Evolutionary conservation across 306 rosid species (phyloP).

Genomic region (Medicago arabica): DNA sequence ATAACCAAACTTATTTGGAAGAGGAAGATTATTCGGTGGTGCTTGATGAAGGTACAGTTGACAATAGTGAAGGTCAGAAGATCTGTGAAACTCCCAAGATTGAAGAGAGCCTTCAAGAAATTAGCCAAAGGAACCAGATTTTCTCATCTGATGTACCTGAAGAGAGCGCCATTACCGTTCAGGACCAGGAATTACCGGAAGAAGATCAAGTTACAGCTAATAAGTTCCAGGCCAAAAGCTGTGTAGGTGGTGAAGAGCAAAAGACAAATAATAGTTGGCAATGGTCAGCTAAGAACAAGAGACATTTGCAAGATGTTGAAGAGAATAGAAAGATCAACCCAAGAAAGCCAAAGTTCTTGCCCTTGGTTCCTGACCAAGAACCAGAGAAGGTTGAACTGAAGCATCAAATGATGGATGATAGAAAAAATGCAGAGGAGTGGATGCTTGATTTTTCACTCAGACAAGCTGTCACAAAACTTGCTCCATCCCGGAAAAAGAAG

Average conservation of each 20-base stretch:
- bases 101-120: slow-evolving; percentile 36
- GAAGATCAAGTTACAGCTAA: slow-evolving; percentile 32
- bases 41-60: slow-evolving; percentile 34
- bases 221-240: slow-evolving; percentile 15
- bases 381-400: slow-evolving; percentile 69
- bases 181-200: slow-evolving; percentile 34
- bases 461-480: slow-evolving; percentile 69
- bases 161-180: slow-evolving; percentile 29
- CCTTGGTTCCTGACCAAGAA: slow-evolving; percentile 60
- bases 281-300: slow-evolving; percentile 50
- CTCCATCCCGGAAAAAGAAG: slow-evolving; percentile 77
- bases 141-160: slow-evolving; percentile 11
- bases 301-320: slow-evolving; percentile 50
- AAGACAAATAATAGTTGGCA: slow-evolving; percentile 44
- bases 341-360: slow-evolving; percentile 67
- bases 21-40: slow-evolving; percentile 43
- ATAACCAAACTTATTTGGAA: slow-evolving; percentile 48
- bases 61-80: slow-evolving; percentile 32
- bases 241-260: slow-evolving; percentile 38
- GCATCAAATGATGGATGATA: slow-evolving; percentile 74
- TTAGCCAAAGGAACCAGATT: slow-evolving; percentile 28
- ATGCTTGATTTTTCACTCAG: slow-evolving; percentile 86
- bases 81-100: slow-evolving; percentile 11
- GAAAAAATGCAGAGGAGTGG: slow-evolving; percentile 85
- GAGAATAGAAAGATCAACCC: slow-evolving; percentile 60